phyloP scores from a whole-genome alignment of 2,329 filamentous ascomycete species.

The Cladobotryum mycophilum region DNA sequence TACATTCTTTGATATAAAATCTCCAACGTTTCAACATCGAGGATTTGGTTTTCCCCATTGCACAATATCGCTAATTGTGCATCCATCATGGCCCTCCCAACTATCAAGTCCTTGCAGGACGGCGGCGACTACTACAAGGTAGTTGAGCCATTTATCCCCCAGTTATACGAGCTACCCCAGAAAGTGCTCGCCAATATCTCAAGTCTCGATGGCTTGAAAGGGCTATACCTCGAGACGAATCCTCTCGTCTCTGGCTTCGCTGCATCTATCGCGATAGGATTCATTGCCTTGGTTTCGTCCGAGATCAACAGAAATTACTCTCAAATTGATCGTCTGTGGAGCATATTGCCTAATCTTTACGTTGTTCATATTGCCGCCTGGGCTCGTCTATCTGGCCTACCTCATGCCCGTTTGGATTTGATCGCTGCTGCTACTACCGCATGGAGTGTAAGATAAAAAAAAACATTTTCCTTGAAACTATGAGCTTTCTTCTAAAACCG shows the following conservation, averaged over 20 bases:
- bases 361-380: conserved; percentile 79
- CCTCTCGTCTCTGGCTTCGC: conserved; percentile 72
- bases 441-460: conserved; percentile 67
- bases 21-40: not conserved
- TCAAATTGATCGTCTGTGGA: conserved; percentile 93
- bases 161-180: conserved; percentile 63
- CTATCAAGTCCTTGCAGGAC: conserved; percentile 63
- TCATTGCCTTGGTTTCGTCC: conserved; percentile 66
- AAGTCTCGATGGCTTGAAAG: conserved; percentile 55
- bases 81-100: conserved; percentile 60
- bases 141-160: conserved; percentile 66
- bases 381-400: conserved; percentile 67
- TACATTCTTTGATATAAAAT: not conserved
- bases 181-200: conserved; percentile 54
- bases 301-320: conserved; percentile 92
- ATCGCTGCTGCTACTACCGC: conserved; percentile 62
- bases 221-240: conserved; percentile 79
- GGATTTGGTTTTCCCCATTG: not conserved
- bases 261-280: conserved; percentile 63
- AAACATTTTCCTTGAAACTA: not conserved
- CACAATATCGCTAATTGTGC: conserved; percentile 2
- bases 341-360: conserved; percentile 79
- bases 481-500: conserved; percentile 1
- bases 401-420: conserved; percentile 65
- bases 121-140: conserved; percentile 71